Conservation (phyloP, 495 filamentous ascomycete species). For the Neurospora sp. region DNA sequence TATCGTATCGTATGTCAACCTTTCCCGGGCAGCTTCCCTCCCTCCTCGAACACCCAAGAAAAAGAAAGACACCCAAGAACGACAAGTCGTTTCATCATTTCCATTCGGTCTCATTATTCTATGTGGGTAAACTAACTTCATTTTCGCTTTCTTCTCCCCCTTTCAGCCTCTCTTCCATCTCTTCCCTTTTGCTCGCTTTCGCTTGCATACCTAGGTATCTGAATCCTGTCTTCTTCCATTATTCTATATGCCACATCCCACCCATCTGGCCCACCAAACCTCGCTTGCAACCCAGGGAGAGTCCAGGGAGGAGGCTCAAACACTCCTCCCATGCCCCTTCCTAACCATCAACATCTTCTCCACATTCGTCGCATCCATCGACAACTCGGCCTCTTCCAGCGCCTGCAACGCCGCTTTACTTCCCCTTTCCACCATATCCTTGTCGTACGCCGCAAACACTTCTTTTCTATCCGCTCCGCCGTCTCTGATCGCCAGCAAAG, state of each 20-base stretch:
- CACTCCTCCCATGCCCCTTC: constrained; percentile 10
- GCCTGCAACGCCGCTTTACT: constrained; percentile 30
- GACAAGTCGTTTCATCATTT: neutral
- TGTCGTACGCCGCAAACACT: constrained; percentile 31
- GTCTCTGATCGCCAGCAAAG: constrained; percentile 7
- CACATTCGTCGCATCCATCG: constrained; percentile 11
- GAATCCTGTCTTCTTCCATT: neutral
- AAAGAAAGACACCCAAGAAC: neutral
- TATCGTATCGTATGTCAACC: neutral
- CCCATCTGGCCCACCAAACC: neutral
- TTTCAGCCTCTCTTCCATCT: neutral
- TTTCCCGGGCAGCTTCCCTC: neutral
- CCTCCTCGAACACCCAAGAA: neutral
- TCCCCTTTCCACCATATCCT: constrained; percentile 39
- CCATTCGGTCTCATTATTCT: neutral
- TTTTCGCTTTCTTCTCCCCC: too few relatives aligned
- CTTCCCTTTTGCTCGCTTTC: neutral
- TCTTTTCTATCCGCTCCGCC: constrained; percentile 12
- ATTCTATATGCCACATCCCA: neutral
- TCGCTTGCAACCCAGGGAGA: neutral
- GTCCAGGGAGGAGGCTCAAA: neutral
- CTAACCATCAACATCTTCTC: constrained; percentile 14
- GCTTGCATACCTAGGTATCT: neutral
- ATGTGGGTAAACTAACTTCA: neutral
- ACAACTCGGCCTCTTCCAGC: constrained; percentile 10